Evolutionary conservation across 345 rosid species (phyloP).

Genomic region (Hibiscus mutabilis): DNA sequence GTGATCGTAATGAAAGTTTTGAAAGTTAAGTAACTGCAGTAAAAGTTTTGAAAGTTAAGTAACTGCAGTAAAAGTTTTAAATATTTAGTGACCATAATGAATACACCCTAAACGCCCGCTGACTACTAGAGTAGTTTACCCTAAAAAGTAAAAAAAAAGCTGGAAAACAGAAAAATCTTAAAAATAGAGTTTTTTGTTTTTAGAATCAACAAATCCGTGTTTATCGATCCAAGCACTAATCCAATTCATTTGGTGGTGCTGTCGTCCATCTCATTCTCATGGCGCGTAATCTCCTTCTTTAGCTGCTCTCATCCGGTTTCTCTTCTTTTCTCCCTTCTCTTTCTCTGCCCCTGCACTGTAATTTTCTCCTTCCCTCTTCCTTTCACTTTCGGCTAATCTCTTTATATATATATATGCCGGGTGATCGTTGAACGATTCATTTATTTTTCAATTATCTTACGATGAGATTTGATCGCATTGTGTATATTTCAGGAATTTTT

Average conservation of each 20-base stretch:
- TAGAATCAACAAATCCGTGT: neutral
- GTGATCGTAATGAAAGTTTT: no score
- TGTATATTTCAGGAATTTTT: conserved; percentile 9
- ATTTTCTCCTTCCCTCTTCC: conserved; percentile 6
- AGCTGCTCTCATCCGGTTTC: neutral
- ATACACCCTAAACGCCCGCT: no score
- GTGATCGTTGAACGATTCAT: conserved; percentile 5
- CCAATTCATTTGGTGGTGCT: conserved; percentile 10
- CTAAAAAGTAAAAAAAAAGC: no score
- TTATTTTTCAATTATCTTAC: neutral
- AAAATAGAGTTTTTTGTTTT: neutral
- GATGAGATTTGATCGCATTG: conserved; percentile 14
- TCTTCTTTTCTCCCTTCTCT: no score
- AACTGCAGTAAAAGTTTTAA: no score
- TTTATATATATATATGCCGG: neutral
- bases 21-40: no score
- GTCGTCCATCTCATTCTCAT: conserved; percentile 16
- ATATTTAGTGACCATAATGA: no score
- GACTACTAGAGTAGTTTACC: no score
- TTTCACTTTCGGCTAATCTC: neutral
- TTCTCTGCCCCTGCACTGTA: neutral
- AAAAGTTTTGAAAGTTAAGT: no score
- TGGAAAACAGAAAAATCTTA: neutral
- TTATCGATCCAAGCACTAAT: conserved; percentile 10
- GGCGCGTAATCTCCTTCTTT: conserved; percentile 10